Base-by-base conservation (phyloP, 148 eudicot species). In the Arbutus unedo region DNA sequence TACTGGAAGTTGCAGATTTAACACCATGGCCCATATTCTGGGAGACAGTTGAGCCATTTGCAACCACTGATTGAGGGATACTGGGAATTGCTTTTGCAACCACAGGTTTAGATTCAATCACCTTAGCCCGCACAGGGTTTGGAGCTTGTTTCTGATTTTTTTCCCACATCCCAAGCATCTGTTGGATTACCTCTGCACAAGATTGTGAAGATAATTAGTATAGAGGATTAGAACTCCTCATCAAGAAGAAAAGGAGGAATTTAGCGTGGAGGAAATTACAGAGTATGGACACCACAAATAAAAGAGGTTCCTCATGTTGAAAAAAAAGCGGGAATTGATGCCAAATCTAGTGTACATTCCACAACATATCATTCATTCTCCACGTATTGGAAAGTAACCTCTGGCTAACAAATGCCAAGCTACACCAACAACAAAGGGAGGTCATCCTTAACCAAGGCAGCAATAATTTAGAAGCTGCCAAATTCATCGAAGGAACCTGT, bases 151-250 rank as follows among this genome's bases (percentile, higher is more conserved):
- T 89, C 74, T 48, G 86, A 50, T 77, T 83, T 55, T 82, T 80
- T 57, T 88, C 89, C 81, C 87, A 81, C 86, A 86, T 83, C 21
- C 82, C 79, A 79, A 82, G 87, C 93, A 91, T 93, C 77, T 88
- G 89, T 82, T 88, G 91, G 67, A 88, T 87, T 81, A 90, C 93
- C 78, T 87, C 96, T 91, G 94, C 79, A 57, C 83, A 74, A 41
- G 60, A 64, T 56, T 60, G 64, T 7, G 53, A 57, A 47, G 44
- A 62, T 48, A 66, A 67, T 51, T 47, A 51, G 31, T 44, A 55
- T 21, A 11, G n/a, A 68, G 48, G 31, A 9, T 6, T 7, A 10
- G 10, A 74, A 1, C 50, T 15, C 25, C 38, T n/a, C 14, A 25
- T 4, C 25, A 25, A 23, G 10, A 59, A 10, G 13, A 49, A 56